Percentiles rank a stretch among this genome's conserved stretches.
Conservation (phyloP, 2,329 filamentous ascomycete species). For the Pleurostoma richardsiae region DNA sequence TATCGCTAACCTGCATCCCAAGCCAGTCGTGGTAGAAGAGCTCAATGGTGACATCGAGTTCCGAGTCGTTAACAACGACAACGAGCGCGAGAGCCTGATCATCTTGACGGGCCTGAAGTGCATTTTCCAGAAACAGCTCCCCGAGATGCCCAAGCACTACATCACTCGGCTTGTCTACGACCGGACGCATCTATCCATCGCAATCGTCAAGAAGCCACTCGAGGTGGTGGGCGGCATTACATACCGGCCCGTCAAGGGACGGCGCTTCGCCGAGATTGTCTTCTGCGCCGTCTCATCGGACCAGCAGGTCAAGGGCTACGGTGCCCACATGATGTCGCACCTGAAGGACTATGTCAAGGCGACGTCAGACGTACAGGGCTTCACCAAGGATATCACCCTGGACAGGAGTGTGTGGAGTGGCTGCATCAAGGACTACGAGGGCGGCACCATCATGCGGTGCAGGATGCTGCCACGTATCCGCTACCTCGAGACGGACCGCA, state of each 20-base stretch:
- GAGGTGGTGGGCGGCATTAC: conserved; percentile 69
- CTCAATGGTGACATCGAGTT: conserved; percentile 70
- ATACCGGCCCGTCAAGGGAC: conserved; percentile 66
- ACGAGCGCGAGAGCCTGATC: conserved; percentile 61
- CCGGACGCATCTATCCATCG: conserved; percentile 68
- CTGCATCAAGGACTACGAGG: conserved; percentile 78
- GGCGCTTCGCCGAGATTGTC: conserved; percentile 72
- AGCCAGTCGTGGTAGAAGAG: conserved; percentile 72
- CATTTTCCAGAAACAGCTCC: conserved; percentile 74
- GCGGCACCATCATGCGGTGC: conserved; percentile 76
- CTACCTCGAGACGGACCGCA: conserved; percentile 64
- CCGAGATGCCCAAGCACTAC: conserved; percentile 78
- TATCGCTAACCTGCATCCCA: not conserved
- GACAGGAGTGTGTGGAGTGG: conserved; percentile 72
- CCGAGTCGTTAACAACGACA: conserved; percentile 72
- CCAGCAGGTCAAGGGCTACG: conserved; percentile 74
- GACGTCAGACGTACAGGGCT: conserved; percentile 69
- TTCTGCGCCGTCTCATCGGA: conserved; percentile 75
- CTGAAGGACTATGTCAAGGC: conserved; percentile 74
- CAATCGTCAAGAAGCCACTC: conserved; percentile 69
- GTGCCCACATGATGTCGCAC: conserved; percentile 72
- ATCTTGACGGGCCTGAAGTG: conserved; percentile 74
- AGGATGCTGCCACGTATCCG: conserved; percentile 71
- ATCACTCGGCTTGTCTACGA: conserved; percentile 73
- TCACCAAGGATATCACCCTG: conserved; percentile 72